Conservation (phyloP, 2,329 filamentous ascomycete species). For the Neurospora sp. region DNA sequence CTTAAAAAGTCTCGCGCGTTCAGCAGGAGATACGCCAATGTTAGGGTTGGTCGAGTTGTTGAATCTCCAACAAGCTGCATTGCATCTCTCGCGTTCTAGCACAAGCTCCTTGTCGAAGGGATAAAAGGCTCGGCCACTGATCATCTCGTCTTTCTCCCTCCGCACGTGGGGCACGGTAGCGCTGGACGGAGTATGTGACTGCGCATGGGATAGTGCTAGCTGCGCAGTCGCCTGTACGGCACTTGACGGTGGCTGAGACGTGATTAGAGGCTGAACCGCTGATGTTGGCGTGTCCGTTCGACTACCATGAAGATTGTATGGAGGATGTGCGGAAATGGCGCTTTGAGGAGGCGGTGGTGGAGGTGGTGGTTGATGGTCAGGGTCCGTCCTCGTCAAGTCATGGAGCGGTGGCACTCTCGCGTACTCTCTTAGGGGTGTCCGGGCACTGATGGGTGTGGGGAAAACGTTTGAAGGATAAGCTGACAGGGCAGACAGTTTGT, state of each 20-base stretch:
- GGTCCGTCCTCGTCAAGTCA: conserved; percentile 46
- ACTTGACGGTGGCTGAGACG: conserved; percentile 25
- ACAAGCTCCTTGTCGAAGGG: conserved; percentile 70
- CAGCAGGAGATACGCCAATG: conserved; percentile 57
- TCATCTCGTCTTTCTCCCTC: conserved; percentile 86
- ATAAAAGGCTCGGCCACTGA: conserved; percentile 66
- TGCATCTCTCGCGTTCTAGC: conserved; percentile 77
- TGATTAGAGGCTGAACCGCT: conserved; percentile 20
- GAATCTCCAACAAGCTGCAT: conserved; percentile 70
- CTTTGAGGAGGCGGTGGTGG: conserved; percentile 32
- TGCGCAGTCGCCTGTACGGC: conserved; percentile 49
- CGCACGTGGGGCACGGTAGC: conserved; percentile 17
- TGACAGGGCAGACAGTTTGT: conserved; percentile 50
- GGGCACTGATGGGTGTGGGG: conserved; percentile 53
- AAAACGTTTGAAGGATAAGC: conserved; percentile 44
- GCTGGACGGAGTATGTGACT: conserved; percentile 26
- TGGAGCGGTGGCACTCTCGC: conserved; percentile 51
- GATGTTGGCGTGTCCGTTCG: conserved; percentile 37
- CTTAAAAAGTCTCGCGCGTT: conserved; percentile 59
- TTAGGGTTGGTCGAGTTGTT: conserved; percentile 74
- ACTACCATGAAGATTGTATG: conserved; percentile 42
- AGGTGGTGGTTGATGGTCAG: conserved; percentile 30
- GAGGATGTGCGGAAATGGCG: conserved; percentile 44
- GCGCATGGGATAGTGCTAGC: conserved; percentile 45
- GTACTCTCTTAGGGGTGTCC: conserved; percentile 42